A percentile compares a stretch with the other conserved stretches of the same genome.
Conservation (phyloP, 495 filamentous ascomycete species). For the Trichoderma gamsii region DNA sequence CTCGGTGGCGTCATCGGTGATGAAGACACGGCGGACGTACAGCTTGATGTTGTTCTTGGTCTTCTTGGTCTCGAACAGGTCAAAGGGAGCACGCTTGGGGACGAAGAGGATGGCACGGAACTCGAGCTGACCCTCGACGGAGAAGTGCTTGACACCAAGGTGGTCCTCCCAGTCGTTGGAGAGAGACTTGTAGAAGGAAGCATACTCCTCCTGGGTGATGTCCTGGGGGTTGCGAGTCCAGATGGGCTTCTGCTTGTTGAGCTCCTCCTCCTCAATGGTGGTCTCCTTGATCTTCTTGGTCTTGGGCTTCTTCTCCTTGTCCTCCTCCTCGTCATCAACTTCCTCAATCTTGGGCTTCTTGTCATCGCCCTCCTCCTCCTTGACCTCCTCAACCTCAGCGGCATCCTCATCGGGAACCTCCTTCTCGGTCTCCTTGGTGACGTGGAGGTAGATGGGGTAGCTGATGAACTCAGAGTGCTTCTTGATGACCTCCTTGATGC, state of each 20-base stretch:
- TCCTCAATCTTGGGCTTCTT: constrained; percentile 85
- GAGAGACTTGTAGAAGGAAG: constrained; percentile 98
- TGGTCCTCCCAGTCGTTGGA: constrained; percentile 99
- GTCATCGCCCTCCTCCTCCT: constrained; percentile 61
- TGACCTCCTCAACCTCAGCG: constrained; percentile 56
- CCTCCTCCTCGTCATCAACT: constrained; percentile 68
- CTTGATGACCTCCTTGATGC: constrained; percentile 99
- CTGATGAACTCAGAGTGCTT: constrained; percentile 99
- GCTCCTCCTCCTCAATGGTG: constrained; percentile 97
- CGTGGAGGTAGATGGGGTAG: constrained; percentile 99
- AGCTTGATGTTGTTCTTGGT: constrained; percentile 99
- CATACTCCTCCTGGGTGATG: constrained; percentile 95
- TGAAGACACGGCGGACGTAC: constrained; percentile 99
- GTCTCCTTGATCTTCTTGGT: constrained; percentile 99
- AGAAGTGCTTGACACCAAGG: constrained; percentile 99
- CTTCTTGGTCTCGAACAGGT: constrained; percentile 99
- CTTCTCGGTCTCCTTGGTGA: constrained; percentile 97
- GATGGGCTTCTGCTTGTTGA: constrained; percentile 99
- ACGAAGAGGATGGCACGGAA: constrained; percentile 99
- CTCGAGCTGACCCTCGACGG: constrained; percentile 99
- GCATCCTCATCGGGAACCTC: constrained; percentile 97
- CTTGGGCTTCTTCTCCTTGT: constrained; percentile 85
- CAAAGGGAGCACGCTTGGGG: constrained; percentile 98
- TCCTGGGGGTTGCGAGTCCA: constrained; percentile 98
- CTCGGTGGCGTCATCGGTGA: constrained; percentile 98